A percentile compares a stretch with the other conserved stretches of the same genome.
Conservation (phyloP, 1,284 basidiomycete species). For the Ustilago hordei region DNA sequence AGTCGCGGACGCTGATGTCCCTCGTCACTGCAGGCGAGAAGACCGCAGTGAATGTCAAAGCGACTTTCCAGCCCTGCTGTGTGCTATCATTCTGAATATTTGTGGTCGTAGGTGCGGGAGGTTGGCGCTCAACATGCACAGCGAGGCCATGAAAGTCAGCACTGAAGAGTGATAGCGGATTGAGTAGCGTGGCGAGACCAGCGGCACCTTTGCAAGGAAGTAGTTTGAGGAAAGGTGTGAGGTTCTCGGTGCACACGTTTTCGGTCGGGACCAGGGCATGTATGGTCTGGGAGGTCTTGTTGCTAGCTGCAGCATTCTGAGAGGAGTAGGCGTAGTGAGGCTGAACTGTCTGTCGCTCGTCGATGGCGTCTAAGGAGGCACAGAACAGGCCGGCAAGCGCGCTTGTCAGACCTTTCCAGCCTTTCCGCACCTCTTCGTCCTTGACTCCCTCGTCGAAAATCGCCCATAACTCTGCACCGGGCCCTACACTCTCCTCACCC, state of each 20-base stretch:
- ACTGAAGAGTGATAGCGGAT: conserved; percentile 86
- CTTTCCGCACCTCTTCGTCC: conserved; percentile 3
- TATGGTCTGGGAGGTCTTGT: conserved; percentile 19
- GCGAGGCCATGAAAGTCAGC: conserved; percentile 89
- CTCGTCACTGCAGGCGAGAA: conserved; percentile 75
- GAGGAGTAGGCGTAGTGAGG: conserved; percentile 40
- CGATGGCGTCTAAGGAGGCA: conserved; percentile 79
- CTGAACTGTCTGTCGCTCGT: conserved; percentile 46
- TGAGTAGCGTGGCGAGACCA: conserved; percentile 85
- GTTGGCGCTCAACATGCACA: conserved; percentile 72
- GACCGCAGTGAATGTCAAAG: conserved; percentile 83
- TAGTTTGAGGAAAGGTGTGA: conserved; percentile 93
- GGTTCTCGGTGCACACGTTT: conserved; percentile 86
- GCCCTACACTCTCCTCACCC: conserved; percentile 77
- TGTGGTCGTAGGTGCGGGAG: conserved; percentile 5
- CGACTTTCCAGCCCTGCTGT: conserved; percentile 75
- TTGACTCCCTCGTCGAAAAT: conserved; percentile 73
- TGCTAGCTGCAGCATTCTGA: not conserved
- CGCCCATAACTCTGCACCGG: conserved; percentile 88
- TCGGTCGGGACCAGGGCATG: conserved; percentile 54
- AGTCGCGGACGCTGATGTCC: conserved; percentile 37
- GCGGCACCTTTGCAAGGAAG: conserved; percentile 88
- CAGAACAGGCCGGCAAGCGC: conserved; percentile 93
- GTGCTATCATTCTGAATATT: not conserved
- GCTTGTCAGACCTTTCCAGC: conserved; percentile 86